A percentile compares a stretch with the other conserved stretches of the same genome.
Conservation (phyloP, 2,329 filamentous ascomycete species). For the Lachnum nothofagi region DNA sequence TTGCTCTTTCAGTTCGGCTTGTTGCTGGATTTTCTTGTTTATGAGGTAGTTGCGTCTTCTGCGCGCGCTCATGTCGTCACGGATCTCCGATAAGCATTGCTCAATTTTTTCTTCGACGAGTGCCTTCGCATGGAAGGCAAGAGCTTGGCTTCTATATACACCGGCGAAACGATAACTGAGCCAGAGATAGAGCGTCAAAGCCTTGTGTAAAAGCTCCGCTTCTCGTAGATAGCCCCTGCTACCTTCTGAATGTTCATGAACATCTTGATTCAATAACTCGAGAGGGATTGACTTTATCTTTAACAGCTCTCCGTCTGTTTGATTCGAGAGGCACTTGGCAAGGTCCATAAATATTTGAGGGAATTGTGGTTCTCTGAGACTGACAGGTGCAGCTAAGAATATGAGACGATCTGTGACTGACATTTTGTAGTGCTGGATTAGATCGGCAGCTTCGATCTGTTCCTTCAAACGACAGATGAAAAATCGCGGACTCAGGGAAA, state of each 20-base stretch:
- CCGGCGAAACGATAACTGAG: slow-evolving; percentile 82
- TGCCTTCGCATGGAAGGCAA: slow-evolving; percentile 74
- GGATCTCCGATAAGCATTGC: slow-evolving; percentile 12
- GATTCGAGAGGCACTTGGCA: slow-evolving; percentile 64
- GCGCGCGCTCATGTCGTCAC: background rate
- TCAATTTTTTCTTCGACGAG: slow-evolving; percentile 71
- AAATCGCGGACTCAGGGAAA: slow-evolving; percentile 58
- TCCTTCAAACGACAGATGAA: slow-evolving; percentile 63
- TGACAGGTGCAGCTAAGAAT: slow-evolving; percentile 67
- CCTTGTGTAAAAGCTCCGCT: slow-evolving; percentile 75
- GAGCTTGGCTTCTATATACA: slow-evolving; percentile 67
- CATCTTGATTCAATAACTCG: slow-evolving; percentile 61
- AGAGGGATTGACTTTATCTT: slow-evolving; percentile 67
- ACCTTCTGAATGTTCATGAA: slow-evolving; percentile 35
- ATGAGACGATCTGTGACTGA: slow-evolving; percentile 69
- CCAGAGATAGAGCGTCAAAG: slow-evolving; percentile 85
- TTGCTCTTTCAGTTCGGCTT: background rate
- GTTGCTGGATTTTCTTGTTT: background rate
- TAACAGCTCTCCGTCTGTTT: slow-evolving; percentile 69
- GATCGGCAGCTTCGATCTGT: slow-evolving; percentile 60
- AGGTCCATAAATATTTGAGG: slow-evolving; percentile 54
- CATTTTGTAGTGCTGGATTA: slow-evolving; percentile 68
- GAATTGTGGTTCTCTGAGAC: slow-evolving; percentile 47
- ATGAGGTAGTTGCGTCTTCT: background rate
- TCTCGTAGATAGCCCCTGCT: slow-evolving; percentile 49